These are phyloP conservation scores for Podospora fimiseda DNA, from an alignment of 495 filamentous ascomycete genomes.

Conservation along the genomic window DNA sequence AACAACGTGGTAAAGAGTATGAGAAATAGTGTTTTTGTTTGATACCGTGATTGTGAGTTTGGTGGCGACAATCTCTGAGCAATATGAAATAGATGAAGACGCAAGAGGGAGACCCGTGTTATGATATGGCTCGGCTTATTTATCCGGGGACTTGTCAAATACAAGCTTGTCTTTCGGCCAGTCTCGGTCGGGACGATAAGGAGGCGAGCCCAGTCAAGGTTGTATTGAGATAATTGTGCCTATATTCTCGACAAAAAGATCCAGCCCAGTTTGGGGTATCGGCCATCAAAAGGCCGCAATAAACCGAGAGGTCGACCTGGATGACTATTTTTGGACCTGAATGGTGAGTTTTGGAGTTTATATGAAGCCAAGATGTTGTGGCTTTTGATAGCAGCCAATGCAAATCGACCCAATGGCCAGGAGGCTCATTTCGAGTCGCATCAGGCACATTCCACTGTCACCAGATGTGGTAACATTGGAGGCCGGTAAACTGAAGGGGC, in stretches of 20 bases:
- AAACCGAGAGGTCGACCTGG: constrained; percentile 17
- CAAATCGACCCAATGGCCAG: constrained; percentile 6
- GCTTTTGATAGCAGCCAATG: constrained; percentile 11
- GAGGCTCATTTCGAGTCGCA: constrained; percentile 13
- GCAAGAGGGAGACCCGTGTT: constrained; percentile 17
- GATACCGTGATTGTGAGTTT: constrained; percentile 11
- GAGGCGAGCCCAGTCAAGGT: constrained; percentile 19
- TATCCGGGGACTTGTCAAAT: constrained; percentile 22
- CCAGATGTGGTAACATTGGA: constrained; percentile 11
- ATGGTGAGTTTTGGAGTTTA: constrained; percentile 14
- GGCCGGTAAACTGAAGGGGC: constrained; percentile 5
- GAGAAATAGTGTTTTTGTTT: constrained; percentile 9
- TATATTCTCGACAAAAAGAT: constrained; percentile 16
- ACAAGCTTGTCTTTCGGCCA: constrained; percentile 9
- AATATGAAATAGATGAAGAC: constrained; percentile 35
- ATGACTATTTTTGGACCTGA: constrained; percentile 29
- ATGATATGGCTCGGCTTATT: constrained; percentile 28
- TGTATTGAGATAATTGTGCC: constrained; percentile 24
- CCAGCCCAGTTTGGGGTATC: constrained; percentile 19
- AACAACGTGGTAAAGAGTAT: constrained; percentile 6
- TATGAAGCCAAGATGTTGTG: constrained; percentile 13
- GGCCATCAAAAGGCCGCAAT: constrained; percentile 25
- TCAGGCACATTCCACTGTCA: constrained; percentile 10
- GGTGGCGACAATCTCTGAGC: constrained; percentile 29
- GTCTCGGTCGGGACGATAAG: constrained; percentile 11